Conservation (phyloP, 176 grass and related monocot genomes). For the Avena eriantha region DNA sequence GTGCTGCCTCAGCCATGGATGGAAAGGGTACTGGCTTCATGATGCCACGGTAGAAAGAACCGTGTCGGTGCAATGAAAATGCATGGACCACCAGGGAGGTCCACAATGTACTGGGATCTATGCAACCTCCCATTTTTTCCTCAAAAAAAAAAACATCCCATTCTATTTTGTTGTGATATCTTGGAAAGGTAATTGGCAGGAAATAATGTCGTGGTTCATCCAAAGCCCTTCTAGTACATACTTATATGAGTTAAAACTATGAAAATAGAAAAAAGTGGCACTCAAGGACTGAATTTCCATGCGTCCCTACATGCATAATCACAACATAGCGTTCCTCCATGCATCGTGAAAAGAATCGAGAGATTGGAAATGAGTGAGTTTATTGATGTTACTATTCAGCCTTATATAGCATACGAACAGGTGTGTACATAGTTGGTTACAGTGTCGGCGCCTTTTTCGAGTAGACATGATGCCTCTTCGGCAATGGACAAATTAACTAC, state of each 20-base stretch:
- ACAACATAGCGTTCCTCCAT: no score
- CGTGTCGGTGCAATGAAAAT: constrained; percentile 48
- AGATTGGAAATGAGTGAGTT: no score
- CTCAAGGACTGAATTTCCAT: no score
- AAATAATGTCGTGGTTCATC: background rate
- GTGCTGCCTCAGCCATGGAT: background rate
- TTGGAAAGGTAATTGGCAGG: background rate
- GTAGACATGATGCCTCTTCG: no score
- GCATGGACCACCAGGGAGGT: constrained; percentile 37
- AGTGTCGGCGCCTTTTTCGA: no score
- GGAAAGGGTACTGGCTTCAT: background rate
- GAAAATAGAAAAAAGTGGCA: background rate
- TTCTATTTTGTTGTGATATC: constrained; percentile 11
- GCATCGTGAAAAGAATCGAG: no score
- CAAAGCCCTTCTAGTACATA: background rate
- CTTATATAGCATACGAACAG: no score
- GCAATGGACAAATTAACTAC: no score
- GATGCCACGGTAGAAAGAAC: background rate
- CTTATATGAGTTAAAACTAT: background rate
- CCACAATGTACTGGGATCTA: background rate
- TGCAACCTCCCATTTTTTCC: background rate
- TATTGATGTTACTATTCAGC: no score
- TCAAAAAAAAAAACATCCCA: no score
- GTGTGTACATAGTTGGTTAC: no score
- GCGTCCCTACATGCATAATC: no score